A percentile compares a stretch with the other conserved stretches of the same genome.
phyloP scores from a whole-genome alignment of 2,329 filamentous ascomycete species.

The Elsinoe necatrix region DNA sequence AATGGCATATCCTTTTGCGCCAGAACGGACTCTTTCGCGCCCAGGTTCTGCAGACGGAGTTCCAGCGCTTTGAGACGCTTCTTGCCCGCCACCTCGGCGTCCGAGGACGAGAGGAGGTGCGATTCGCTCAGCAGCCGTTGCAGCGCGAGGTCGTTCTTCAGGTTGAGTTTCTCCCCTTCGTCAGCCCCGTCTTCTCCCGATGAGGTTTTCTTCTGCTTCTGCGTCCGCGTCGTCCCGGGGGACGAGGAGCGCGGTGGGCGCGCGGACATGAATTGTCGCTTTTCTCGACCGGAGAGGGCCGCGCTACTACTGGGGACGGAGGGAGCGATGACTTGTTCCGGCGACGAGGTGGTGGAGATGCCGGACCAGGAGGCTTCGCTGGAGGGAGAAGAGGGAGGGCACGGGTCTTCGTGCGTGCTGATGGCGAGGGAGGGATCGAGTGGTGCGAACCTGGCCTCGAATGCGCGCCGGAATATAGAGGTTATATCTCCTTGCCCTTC shows the following conservation, averaged over 20 bases:
- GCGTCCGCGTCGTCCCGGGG: conserved; percentile 20
- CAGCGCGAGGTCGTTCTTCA: conserved; percentile 87
- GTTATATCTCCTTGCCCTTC: conserved; percentile 50
- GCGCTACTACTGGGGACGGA: conserved; percentile 22
- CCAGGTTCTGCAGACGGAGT: conserved; percentile 71
- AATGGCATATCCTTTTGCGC: conserved; percentile 84
- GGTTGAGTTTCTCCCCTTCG: conserved; percentile 53
- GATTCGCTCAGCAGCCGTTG: conserved; percentile 88
- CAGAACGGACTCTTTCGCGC: conserved; percentile 66
- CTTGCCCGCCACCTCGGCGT: conserved; percentile 53
- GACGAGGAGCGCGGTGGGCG: conserved; percentile 21
- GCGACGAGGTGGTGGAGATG: conserved; percentile 21
- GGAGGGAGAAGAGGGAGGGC: conserved; percentile 25
- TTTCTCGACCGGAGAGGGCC: conserved; percentile 48
- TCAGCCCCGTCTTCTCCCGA: conserved; percentile 39
- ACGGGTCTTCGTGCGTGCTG: conserved; percentile 28
- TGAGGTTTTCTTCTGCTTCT: conserved; percentile 20
- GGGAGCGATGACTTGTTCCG: conserved; percentile 33
- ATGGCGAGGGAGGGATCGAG: conserved; percentile 40
- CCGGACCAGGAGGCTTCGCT: conserved; percentile 22
- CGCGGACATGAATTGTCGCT: conserved; percentile 68
- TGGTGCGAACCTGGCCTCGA: conserved; percentile 81
- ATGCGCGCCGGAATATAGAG: conserved; percentile 72
- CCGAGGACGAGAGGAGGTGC: conserved; percentile 61
- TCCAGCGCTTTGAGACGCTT: conserved; percentile 76